phyloP scores from a whole-genome alignment of 768 basidiomycete genomes.

The Thelephora aurantiotincta region DNA sequence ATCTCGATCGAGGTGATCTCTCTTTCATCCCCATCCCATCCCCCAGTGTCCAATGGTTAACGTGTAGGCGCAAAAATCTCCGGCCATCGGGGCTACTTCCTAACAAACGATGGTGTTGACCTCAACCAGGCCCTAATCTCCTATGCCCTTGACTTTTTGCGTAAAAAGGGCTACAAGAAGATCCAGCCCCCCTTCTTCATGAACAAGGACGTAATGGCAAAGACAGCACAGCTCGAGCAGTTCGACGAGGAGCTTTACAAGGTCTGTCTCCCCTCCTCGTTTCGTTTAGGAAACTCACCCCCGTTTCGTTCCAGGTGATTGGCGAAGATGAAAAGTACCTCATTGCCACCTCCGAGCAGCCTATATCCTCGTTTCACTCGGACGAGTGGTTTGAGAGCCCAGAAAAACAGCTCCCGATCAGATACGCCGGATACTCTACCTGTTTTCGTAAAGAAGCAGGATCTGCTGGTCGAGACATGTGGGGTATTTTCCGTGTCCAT shows the following conservation, averaged over 20 bases:
- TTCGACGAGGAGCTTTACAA: slow-evolving; percentile 99
- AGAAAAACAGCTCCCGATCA: slow-evolving; percentile 80
- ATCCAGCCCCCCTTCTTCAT: slow-evolving; percentile 97
- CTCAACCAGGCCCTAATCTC: slow-evolving; percentile 92
- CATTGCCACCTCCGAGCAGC: slow-evolving; percentile 98
- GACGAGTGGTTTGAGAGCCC: slow-evolving; percentile 98
- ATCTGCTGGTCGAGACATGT: slow-evolving; percentile 93
- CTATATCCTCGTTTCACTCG: slow-evolving; percentile 88
- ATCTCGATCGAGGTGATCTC: slow-evolving; percentile 80
- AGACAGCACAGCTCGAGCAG: slow-evolving; percentile 95
- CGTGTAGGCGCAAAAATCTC: slow-evolving; percentile 72
- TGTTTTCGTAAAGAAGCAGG: slow-evolving; percentile 99
- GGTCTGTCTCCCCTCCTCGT: slow-evolving; percentile 23
- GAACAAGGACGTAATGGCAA: slow-evolving; percentile 94
- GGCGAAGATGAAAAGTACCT: slow-evolving; percentile 95
- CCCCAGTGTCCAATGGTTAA: not conserved
- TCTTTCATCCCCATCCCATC: not conserved
- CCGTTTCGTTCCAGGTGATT: slow-evolving; percentile 42
- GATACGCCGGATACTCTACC: slow-evolving; percentile 81
- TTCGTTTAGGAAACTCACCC: not conserved
- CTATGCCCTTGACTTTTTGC: slow-evolving; percentile 89
- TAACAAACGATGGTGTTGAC: slow-evolving; percentile 91
- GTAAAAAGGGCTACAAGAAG: slow-evolving; percentile 76
- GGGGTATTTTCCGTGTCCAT: slow-evolving; percentile 99
- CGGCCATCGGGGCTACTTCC: slow-evolving; percentile 94